Percentiles rank a stretch among this genome's conserved stretches.
phyloP scores from a whole-genome alignment of 345 rosid species.

The Ceriops decandra region DNA sequence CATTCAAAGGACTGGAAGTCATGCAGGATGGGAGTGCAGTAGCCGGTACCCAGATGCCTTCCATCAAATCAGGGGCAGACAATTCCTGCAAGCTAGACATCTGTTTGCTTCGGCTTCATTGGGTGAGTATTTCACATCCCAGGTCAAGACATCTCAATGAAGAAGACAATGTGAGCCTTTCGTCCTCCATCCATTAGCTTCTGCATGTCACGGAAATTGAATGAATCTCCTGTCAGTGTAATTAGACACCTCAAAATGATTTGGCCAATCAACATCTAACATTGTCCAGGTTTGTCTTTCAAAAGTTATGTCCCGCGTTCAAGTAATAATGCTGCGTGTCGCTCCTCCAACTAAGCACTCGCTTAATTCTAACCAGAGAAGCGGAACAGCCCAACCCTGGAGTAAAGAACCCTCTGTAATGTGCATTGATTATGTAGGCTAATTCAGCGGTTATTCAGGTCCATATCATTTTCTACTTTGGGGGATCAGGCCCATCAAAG shows the following conservation, averaged over 20 bases:
- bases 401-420: slow-evolving; percentile 6
- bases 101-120: too few species aligned
- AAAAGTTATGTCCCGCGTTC: not conserved
- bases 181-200: slow-evolving; percentile 17
- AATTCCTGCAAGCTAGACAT: too few species aligned
- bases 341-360: too few species aligned
- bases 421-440: slow-evolving; percentile 18
- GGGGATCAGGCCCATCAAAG: slow-evolving; percentile 3
- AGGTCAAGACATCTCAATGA: not conserved
- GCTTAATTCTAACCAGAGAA: too few species aligned
- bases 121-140: too few species aligned
- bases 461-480: too few species aligned
- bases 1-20: too few species aligned
- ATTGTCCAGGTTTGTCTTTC: slow-evolving; percentile 3
- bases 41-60: too few species aligned
- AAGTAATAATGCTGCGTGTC: too few species aligned
- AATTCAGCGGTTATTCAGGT: slow-evolving; percentile 1
- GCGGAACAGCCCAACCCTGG: too few species aligned
- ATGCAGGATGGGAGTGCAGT: too few species aligned
- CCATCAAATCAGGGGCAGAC: too few species aligned
- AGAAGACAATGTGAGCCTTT: not conserved
- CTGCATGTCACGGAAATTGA: slow-evolving; percentile 7
- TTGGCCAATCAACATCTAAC: not conserved
- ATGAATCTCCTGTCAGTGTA: slow-evolving; percentile 18
- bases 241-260: slow-evolving; percentile 12